Conservation (phyloP, 1,139 yeast species). For the Blastobotrys aristatus region DNA sequence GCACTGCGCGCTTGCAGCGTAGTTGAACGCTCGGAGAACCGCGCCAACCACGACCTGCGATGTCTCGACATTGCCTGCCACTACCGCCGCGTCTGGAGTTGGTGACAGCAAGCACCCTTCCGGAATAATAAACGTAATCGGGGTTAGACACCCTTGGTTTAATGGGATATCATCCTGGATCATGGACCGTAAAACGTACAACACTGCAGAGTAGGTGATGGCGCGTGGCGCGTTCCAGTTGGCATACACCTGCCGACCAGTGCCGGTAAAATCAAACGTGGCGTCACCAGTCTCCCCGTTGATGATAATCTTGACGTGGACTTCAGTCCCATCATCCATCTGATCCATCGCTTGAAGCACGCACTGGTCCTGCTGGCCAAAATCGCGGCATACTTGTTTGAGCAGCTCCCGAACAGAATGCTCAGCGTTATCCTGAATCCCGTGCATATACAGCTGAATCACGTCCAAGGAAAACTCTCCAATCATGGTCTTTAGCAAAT, state of each 20-base stretch:
- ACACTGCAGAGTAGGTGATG: slow-evolving; percentile 72
- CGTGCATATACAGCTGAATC: slow-evolving; percentile 56
- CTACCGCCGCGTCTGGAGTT: slow-evolving; percentile 73
- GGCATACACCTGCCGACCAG: slow-evolving; percentile 57
- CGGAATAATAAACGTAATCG: slow-evolving; percentile 62
- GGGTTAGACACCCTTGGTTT: slow-evolving; percentile 77
- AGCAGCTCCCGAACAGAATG: slow-evolving; percentile 46
- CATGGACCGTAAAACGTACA: slow-evolving; percentile 70
- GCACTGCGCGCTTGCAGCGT: slow-evolving; percentile 76
- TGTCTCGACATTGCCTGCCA: slow-evolving; percentile 87
- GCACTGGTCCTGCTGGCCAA: slow-evolving; percentile 20
- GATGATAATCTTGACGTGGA: slow-evolving; percentile 43
- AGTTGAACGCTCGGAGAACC: slow-evolving; percentile 65
- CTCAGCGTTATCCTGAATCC: slow-evolving; percentile 58
- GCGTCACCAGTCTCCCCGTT: slow-evolving; percentile 45
- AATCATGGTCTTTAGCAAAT: slow-evolving; percentile 45
- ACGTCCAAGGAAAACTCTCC: slow-evolving; percentile 47
- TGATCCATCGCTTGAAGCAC: slow-evolving; percentile 46
- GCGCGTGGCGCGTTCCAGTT: slow-evolving; percentile 66
- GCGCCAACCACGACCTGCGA: slow-evolving; percentile 81
- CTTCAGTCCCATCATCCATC: slow-evolving; percentile 59
- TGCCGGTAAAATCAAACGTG: slow-evolving; percentile 54
- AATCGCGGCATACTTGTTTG: slow-evolving; percentile 34
- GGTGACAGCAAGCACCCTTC: slow-evolving; percentile 68
- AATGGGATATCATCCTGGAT: slow-evolving; percentile 76